A percentile compares a stretch with the other conserved stretches of the same genome.
These are phyloP conservation scores for Citrus trifoliata DNA, from an alignment of 345 rosid species.

Conservation along the genomic window DNA sequence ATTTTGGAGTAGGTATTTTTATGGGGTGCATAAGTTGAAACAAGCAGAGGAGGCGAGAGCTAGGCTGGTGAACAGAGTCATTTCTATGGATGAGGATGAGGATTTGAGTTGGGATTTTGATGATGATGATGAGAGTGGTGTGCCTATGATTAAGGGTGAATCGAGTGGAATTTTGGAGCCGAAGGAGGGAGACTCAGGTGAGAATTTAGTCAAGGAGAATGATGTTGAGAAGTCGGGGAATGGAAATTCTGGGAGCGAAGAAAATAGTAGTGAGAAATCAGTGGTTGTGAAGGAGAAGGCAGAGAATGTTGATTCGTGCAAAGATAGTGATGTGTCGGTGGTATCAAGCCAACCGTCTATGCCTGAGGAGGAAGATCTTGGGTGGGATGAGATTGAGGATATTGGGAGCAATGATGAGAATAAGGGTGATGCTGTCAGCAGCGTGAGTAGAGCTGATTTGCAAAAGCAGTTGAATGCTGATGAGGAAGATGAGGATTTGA, in stretches of 20 bases:
- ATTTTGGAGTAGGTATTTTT: slow-evolving; percentile 70
- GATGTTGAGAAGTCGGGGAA: not conserved
- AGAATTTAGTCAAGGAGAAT: not conserved
- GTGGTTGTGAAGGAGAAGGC: slow-evolving; percentile 26
- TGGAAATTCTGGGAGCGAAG: not conserved
- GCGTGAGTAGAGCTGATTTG: slow-evolving; percentile 38
- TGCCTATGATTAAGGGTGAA: slow-evolving; percentile 6
- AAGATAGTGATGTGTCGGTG: slow-evolving; percentile 66
- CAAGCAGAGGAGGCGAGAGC: slow-evolving; percentile 65
- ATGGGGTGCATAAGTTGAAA: slow-evolving; percentile 47
- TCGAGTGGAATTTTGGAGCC: not conserved
- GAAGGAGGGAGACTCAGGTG: slow-evolving; percentile 1
- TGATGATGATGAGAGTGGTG: slow-evolving; percentile 30
- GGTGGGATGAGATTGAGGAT: slow-evolving; percentile 87
- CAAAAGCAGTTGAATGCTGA: slow-evolving; percentile 42
- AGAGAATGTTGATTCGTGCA: slow-evolving; percentile 39
- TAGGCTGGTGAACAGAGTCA: slow-evolving; percentile 57
- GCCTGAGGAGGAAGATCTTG: slow-evolving; percentile 62
- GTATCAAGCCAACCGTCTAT: slow-evolving; percentile 54
- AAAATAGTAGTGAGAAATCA: slow-evolving; percentile 16
- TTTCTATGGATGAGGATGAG: slow-evolving; percentile 60
- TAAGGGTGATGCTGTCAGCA: slow-evolving; percentile 26
- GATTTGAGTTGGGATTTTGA: slow-evolving; percentile 83
- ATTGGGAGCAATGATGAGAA: slow-evolving; percentile 41
- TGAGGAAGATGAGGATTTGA: slow-evolving; percentile 65